phyloP scores from a whole-genome alignment of 306 rosid genomes.

The Cucumis sativus region Cucumber_9930_V3 NC_026660.2:21667501-21668000 shows the following conservation, averaged over 20 bases:
- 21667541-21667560: not conserved
- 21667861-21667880: no score
- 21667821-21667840: not conserved
- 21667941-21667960: no score
- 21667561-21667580: not conserved
- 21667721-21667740: conserved; percentile 40
- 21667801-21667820: conserved; percentile 19
- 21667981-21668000: not conserved
- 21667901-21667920: no score
- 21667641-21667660: conserved; percentile 52
- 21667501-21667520: conserved; percentile 32
- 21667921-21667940: no score
- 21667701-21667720: conserved; percentile 48
- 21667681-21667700: conserved; percentile 25
- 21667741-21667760: conserved; percentile 37
- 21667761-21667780: conserved; percentile 44
- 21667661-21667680: conserved; percentile 35
- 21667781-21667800: conserved; percentile 18
- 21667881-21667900: no score
- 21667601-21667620: not conserved
- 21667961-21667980: no score
- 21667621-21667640: conserved; percentile 19
- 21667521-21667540: not conserved
- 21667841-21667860: no score
- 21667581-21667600: not conserved